phyloP scores from a whole-genome alignment of 2,329 filamentous ascomycete species.

The Nothomitra cinnamomea region DNA sequence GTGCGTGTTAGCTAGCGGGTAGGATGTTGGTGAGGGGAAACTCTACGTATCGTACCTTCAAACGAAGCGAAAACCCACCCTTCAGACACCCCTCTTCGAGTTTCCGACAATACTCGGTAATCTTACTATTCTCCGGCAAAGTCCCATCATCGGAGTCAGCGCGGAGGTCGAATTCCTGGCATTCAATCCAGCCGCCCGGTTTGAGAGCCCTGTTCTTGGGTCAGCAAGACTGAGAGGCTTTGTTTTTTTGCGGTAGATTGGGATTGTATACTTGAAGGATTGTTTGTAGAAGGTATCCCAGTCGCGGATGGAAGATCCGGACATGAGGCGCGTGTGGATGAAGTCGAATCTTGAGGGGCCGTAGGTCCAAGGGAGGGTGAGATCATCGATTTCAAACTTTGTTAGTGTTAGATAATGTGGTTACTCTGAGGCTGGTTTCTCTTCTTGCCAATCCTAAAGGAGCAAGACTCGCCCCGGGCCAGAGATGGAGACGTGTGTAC shows the following conservation, averaged over 20 bases:
- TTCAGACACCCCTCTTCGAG: neutral
- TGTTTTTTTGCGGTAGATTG: too few species aligned
- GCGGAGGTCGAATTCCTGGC: conserved; percentile 1
- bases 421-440: too few species aligned
- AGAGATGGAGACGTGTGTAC: too few species aligned
- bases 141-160: neutral
- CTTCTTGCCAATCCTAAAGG: too few species aligned
- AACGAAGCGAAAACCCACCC: neutral
- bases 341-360: conserved; percentile 6
- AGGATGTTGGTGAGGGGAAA: too few species aligned
- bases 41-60: too few species aligned
- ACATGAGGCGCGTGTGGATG: conserved; percentile 8
- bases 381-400: conserved; percentile 7
- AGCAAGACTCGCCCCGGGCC: too few species aligned
- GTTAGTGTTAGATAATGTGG: neutral
- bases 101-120: neutral
- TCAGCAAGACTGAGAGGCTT: neutral
- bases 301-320: conserved; percentile 9
- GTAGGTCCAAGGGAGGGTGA: conserved; percentile 6
- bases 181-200: conserved; percentile 4
- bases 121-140: neutral
- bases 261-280: neutral
- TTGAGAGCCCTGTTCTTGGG: conserved; percentile 1
- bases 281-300: conserved; percentile 5
- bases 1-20: too few species aligned